Evolutionary conservation across 106 monocot genomes (phyloP).

Genomic region (Apostasia shenzhenica): DNA sequence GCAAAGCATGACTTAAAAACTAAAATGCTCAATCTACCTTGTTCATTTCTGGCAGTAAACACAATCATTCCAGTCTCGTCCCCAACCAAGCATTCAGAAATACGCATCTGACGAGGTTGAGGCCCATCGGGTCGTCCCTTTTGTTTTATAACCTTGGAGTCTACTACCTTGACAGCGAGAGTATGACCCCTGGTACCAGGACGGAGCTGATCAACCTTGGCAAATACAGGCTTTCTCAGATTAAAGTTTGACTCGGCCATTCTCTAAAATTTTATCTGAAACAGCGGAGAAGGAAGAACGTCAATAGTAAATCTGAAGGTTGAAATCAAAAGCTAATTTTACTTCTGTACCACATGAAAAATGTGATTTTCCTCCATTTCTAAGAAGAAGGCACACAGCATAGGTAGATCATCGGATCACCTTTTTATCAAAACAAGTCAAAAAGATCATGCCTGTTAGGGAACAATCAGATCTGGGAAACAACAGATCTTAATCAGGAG

Average conservation of each 20-base stretch:
- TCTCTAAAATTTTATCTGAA: not conserved
- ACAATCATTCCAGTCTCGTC: constrained; percentile 43
- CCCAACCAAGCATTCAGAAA: constrained; percentile 46
- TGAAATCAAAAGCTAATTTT: too few relatives aligned
- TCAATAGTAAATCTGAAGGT: too few relatives aligned
- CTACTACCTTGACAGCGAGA: constrained; percentile 28
- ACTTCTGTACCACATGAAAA: too few relatives aligned
- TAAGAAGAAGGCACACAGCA: too few relatives aligned
- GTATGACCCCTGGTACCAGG: constrained; percentile 31
- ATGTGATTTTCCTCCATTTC: too few relatives aligned
- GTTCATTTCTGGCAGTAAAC: constrained; percentile 46
- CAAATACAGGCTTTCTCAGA: constrained; percentile 28
- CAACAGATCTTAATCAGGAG: too few relatives aligned
- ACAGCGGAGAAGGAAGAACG: too few relatives aligned
- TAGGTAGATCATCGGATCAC: too few relatives aligned
- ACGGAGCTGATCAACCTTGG: constrained; percentile 35
- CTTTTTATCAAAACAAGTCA: too few relatives aligned
- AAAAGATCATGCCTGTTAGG: too few relatives aligned
- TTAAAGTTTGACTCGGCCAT: constrained; percentile 29
- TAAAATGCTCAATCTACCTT: constrained; percentile 15
- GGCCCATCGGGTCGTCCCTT: constrained; percentile 21
- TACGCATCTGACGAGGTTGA: constrained; percentile 22
- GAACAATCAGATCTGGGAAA: too few relatives aligned
- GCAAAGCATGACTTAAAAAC: too few relatives aligned
- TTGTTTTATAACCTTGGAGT: constrained; percentile 28